Evolutionary conservation across 768 basidiomycete species (phyloP).

Genomic region (Jaapia argillacea): DNA sequence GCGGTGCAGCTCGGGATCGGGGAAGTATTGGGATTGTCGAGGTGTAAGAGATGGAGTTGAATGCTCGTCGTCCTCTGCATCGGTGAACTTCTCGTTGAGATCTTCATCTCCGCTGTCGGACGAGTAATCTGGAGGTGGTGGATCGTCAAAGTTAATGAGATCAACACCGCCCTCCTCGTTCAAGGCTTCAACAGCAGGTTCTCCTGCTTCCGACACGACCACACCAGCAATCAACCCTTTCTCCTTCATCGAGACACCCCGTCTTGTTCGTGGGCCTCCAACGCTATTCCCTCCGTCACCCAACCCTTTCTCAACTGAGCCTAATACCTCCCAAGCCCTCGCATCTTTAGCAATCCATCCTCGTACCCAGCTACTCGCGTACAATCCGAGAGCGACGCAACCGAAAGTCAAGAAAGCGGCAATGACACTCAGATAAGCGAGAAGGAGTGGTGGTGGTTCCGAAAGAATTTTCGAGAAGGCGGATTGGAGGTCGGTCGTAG

Average conservation of each 20-base stretch:
- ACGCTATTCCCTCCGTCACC: too few relatives aligned
- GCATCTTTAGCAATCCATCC: too few relatives aligned
- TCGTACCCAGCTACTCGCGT: too few relatives aligned
- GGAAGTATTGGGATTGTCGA: conserved; percentile 15
- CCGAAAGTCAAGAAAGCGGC: conserved; percentile 9
- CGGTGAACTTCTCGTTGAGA: conserved; percentile 13
- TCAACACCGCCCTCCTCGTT: not conserved
- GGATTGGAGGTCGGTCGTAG: too few relatives aligned
- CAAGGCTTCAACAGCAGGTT: not conserved
- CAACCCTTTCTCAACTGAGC: too few relatives aligned
- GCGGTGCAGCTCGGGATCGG: conserved; percentile 34
- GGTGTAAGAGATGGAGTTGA: conserved; percentile 5
- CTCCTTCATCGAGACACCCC: not conserved
- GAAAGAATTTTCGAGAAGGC: too few relatives aligned
- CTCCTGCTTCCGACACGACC: not conserved
- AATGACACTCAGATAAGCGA: not conserved
- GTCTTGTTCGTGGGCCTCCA: not conserved
- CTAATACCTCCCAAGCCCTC: too few relatives aligned
- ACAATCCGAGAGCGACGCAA: conserved; percentile 14
- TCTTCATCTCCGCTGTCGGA: conserved; percentile 9
- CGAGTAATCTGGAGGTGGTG: not conserved
- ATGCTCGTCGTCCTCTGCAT: conserved; percentile 11
- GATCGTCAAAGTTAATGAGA: not conserved
- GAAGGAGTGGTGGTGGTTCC: not conserved
- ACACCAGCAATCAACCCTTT: not conserved